These are phyloP conservation scores for Pseudogymnoascus sp. DNA, from an alignment of 2,329 filamentous ascomycete genomes.

Conservation along the genomic window DNA sequence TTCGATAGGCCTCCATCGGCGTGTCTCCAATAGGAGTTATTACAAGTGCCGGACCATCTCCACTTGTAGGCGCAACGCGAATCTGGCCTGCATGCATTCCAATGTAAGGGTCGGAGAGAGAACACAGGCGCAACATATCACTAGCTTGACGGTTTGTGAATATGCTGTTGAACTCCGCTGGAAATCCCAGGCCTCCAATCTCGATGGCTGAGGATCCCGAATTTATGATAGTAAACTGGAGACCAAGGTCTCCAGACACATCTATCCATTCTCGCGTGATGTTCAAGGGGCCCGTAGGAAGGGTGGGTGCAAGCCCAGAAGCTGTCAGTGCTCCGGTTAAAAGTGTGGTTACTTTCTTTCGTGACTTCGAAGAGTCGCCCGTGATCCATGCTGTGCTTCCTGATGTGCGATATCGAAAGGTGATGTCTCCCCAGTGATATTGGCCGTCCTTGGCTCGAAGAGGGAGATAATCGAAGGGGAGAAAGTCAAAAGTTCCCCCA, in stretches of 20 bases:
- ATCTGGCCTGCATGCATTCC: conserved; percentile 53
- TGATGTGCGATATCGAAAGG: conserved; percentile 45
- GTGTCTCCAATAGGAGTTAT: conserved; percentile 48
- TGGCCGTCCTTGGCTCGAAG: conserved; percentile 45
- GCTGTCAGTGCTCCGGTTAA: conserved; percentile 32
- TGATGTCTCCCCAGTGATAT: conserved; percentile 55
- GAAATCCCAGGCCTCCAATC: conserved; percentile 52
- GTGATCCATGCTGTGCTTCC: conserved; percentile 39
- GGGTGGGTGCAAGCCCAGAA: conserved; percentile 38
- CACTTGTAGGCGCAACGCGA: conserved; percentile 46
- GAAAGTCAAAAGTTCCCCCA: conserved; percentile 45
- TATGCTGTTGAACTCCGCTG: conserved; percentile 57
- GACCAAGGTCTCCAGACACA: conserved; percentile 42
- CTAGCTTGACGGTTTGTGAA: conserved; percentile 46
- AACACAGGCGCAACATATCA: conserved; percentile 46
- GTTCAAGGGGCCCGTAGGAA: conserved; percentile 37
- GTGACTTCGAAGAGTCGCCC: conserved; percentile 40
- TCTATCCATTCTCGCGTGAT: conserved; percentile 49
- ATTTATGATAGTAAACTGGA: conserved; percentile 48
- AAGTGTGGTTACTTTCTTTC: conserved; percentile 33
- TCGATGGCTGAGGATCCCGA: conserved; percentile 38
- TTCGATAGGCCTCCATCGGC: conserved; percentile 50
- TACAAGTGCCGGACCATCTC: conserved; percentile 47
- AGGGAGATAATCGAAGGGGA: conserved; percentile 46
- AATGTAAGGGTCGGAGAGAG: conserved; percentile 54